These are phyloP conservation scores for Tubosaeta sp. DNA, from an alignment of 768 basidiomycete genomes.

Conservation along the genomic window DNA sequence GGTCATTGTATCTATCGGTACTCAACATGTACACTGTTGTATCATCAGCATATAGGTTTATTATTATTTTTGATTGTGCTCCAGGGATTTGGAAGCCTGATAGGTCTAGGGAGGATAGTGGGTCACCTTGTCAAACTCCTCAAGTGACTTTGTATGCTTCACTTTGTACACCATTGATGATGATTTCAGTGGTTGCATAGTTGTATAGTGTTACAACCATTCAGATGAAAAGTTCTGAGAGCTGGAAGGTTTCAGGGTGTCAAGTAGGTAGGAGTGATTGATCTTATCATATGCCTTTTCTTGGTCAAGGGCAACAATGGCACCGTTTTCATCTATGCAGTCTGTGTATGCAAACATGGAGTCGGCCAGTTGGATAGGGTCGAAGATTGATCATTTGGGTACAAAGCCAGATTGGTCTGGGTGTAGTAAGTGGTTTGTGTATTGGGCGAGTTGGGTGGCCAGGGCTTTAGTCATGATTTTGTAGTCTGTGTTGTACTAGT, in stretches of 20 bases:
- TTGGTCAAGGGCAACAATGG: conserved; percentile 21
- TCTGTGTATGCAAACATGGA: conserved; percentile 16
- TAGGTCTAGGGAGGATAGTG: conserved; percentile 14
- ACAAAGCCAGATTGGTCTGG: conserved; percentile 39
- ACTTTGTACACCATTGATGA: neutral
- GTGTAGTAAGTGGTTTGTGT: conserved; percentile 22
- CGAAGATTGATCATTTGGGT: conserved; percentile 24
- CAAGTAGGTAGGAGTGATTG: conserved; percentile 26
- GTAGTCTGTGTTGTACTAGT: conserved; percentile 33
- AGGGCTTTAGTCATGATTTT: conserved; percentile 29
- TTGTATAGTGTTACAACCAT: neutral
- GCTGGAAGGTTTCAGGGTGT: neutral
- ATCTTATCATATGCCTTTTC: conserved; percentile 13
- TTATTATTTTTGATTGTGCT: conserved; percentile 4
- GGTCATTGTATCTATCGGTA: conserved; percentile 8
- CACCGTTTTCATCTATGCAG: conserved; percentile 11
- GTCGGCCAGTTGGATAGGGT: conserved; percentile 29
- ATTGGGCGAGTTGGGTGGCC: conserved; percentile 16
- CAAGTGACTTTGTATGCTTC: neutral
- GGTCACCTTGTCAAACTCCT: conserved; percentile 36
- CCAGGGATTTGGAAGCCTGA: conserved; percentile 19
- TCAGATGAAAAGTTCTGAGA: neutral
- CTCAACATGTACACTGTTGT: conserved; percentile 13
- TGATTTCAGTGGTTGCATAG: neutral
- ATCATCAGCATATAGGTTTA: conserved; percentile 28